Percentiles rank a stretch among this genome's conserved stretches.
Evolutionary conservation across 208 protist species (phyloP).

Genomic region (Acanthamoeba castellanii): DNA sequence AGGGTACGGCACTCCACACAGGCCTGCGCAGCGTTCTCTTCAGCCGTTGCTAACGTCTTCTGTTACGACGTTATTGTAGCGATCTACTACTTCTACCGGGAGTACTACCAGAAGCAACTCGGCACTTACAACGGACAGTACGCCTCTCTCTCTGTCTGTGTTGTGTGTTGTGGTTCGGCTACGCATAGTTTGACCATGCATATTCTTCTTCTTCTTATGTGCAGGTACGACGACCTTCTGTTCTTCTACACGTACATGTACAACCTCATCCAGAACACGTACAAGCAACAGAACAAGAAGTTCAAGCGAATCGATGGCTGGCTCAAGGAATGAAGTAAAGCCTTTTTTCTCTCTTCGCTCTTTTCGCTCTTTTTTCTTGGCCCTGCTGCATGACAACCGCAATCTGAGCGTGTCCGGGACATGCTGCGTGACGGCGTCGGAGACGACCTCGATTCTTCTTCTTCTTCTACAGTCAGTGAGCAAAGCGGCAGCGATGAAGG

Average conservation of each 20-base stretch:
- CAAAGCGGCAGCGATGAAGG: no score
- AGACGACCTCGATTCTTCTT: no score
- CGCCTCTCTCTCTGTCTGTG: not conserved
- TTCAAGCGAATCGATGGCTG: slow-evolving; percentile 25
- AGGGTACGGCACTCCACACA: not conserved
- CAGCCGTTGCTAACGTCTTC: not conserved
- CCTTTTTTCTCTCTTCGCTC: no score
- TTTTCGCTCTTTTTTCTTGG: no score
- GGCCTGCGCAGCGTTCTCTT: not conserved
- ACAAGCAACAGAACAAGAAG: slow-evolving; percentile 42
- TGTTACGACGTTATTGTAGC: not conserved
- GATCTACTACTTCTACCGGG: slow-evolving; percentile 53
- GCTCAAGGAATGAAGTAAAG: not conserved
- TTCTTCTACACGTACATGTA: slow-evolving; percentile 65
- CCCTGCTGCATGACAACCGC: no score
- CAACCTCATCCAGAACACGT: slow-evolving; percentile 16
- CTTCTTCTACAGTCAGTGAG: no score
- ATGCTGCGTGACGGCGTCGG: no score
- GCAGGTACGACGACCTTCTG: not conserved
- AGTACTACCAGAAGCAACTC: slow-evolving; percentile 28
- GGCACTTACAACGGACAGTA: slow-evolving; percentile 9
- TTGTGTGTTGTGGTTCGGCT: not conserved
- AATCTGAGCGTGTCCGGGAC: no score
- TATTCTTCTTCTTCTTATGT: no score
- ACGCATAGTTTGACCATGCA: no score